Base-by-base conservation (phyloP, 1,284 basidiomycete genomes). In the Leccinum variabile region DNA sequence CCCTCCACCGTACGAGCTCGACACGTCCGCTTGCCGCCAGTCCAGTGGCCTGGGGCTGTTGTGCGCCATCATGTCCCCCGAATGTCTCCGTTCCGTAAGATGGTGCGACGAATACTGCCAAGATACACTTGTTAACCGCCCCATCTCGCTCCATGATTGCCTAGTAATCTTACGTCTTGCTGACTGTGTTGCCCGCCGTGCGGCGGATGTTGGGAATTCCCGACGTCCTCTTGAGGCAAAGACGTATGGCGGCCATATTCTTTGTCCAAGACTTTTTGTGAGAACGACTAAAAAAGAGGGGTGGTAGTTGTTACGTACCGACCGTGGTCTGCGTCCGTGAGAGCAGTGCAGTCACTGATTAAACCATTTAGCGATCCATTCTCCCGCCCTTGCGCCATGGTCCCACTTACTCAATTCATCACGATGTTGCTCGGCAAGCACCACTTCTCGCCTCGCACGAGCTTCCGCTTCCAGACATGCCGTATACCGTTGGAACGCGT, bases 401-500 rank as follows among this genome's bases (percentile, higher is more conserved):
- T 49, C 46, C 11, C 65, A 68, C 80, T 72, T 74, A 90, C 88
- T 85, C 68, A 90, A 80, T 67, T 86, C 84, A 68, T 90, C 89
- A 62, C 87, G 82, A 58, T 86, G 84, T 72, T 87, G 87, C 69
- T 91, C 89, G 54, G 84, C 84, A 62, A 82, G 77, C 13, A 75
- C 76, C 8, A 90, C 84, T 63, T 87, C 84, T 64, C 85, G 83
- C 66, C 84, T 80, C 33, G 88, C 87, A 69, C 84, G 84, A 52
- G 80, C 79, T 71, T 91, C 89, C 7, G 83, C 77, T 66, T 91
- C 88, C 14, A 90, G 76, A 72, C 85, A 88, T 10, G 84, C 79
- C 14, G 83, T 89, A 69, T 91, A 91, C 62, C 83, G 77, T 67
- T 84, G 79, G 70, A 89, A 89, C 2, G 88, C 82, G 54, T 91